Percentiles rank a stretch among this genome's conserved stretches.
Evolutionary conservation across 2,329 filamentous ascomycete genomes (phyloP).

Genomic region (Thielaviopsis euricoi): DNA sequence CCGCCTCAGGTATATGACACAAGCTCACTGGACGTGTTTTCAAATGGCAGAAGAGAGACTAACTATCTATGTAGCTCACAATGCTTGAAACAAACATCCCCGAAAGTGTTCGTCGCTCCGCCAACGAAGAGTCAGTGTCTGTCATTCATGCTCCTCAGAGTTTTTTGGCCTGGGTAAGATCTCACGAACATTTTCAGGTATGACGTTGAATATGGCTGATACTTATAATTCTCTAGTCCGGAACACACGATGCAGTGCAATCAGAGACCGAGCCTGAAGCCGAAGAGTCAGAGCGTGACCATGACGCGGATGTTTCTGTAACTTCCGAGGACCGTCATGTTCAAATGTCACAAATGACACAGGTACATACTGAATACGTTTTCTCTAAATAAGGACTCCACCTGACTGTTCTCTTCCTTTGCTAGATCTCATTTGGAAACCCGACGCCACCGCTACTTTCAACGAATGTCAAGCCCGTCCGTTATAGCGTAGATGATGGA

Average conservation of each 20-base stretch:
- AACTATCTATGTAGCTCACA: constrained; percentile 13
- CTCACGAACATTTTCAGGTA: background rate
- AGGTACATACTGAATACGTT: background rate
- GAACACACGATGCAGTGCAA: background rate
- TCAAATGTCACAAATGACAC: background rate
- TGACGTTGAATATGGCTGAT: background rate
- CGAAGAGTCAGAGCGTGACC: constrained; percentile 1
- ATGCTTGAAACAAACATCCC: constrained; percentile 41
- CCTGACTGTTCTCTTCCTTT: background rate
- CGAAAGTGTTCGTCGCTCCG: constrained; percentile 38
- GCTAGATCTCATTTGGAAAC: constrained; percentile 5
- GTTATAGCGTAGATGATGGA: constrained; percentile 49
- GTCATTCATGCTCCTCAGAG: constrained; percentile 82
- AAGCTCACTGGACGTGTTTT: background rate
- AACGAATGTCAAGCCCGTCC: constrained; percentile 51
- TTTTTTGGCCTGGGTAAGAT: constrained; percentile 61
- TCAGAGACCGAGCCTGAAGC: constrained; percentile 5
- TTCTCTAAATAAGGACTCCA: background rate
- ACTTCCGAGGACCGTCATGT: background rate
- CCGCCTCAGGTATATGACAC: constrained; percentile 7
- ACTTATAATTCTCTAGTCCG: background rate
- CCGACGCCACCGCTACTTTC: constrained; percentile 55
- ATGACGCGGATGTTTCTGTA: constrained; percentile 1
- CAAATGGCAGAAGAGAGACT: background rate
- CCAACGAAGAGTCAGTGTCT: constrained; percentile 66